Base-by-base conservation (phyloP, 2,329 filamentous ascomycete genomes). In the Xylaria multiplex region DNA sequence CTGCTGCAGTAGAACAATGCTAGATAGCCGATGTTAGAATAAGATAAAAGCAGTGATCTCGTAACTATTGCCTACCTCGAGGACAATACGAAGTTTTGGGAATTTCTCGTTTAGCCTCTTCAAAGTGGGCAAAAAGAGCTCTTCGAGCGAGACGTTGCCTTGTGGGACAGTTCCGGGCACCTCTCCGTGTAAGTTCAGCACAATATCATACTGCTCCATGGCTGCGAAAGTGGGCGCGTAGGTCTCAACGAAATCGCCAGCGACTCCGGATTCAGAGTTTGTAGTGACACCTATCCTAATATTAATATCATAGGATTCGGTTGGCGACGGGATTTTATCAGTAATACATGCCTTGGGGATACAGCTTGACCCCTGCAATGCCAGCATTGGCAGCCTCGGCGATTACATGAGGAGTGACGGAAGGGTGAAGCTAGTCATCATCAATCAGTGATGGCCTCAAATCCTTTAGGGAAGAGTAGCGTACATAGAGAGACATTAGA, bases 111-210 rank as follows among this genome's bases (percentile, higher is more conserved):
- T 92, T 1, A 98, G 85, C 19, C 86, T 85, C 69, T 86, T 83
- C 40, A 97, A 83, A 0, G 90, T 95, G 0, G 94, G 94, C 8
- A 98, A 83, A 81, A 98, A 98, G 8, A 80, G 80, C 69, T 83
- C 81, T 70, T 84, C 82, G 3, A 83, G 74, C 1, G 82, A 82
- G 37, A 78, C 69, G 27, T 76, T 78, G n/a, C 82, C 82, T 1
- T 84, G 84, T 0, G 89, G 78, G 53, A 79, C 75, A 3, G 78
- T 76, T 63, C 79, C 79, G 2, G 79, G 90, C n/a, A 90, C 88
- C 80, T 97, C 95, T 70, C 94, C 95, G 77, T 98, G 94, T n/a
- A 98, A 83, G 80, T 97, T 97, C 48, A 96, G 85, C n/a, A 96
- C 86, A 14, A 97, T 83, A 71, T 90, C 89, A 71, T 93, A 88